Evolutionary conservation across 352 stramenopile genomes (phyloP), one percentile per base, ranked within the genome.

Genomic region (Phytophthora chlamydospora): DNA sequence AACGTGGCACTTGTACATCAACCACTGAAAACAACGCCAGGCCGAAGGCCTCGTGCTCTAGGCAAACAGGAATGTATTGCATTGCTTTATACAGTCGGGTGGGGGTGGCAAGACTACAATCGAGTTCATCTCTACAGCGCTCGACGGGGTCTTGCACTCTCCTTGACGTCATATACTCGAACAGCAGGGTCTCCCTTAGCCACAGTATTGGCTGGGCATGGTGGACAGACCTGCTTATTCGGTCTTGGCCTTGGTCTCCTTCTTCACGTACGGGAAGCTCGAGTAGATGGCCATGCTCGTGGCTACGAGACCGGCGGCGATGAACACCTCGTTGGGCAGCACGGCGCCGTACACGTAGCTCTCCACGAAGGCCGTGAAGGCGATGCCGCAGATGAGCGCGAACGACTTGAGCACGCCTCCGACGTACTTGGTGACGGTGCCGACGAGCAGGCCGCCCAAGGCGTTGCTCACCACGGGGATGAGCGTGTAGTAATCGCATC

Each of bases 391-490:
- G 44, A 97, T 91, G 34, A 97, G 67, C 11, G 88, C 83, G 46
- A 96, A 97, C 4, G 85, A 93, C 66, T 97, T 97, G 58, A 93
- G 70, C 43, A 97, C 88, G n/a, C 88, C 90, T n/a, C 90, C 90
- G 6, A 93, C 81, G 52, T 96, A 74, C 60, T 96, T 97, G 12
- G 89, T 97, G 36, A 96, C 88, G 19, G 88, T 83, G 33, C 90
- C 89, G 9, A 97, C 90, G 24, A 97, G 70, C 39, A 97, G 58
- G 0, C 90, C 90, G 16, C 90, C 90, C 27, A 89, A 40, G 1
- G 89, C 89, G 54, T 94, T 94, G 46, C 73, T 85, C 24, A 95
- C 52, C 3, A 96, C 81, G 0, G 90, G 90, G 29, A 97, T 80
- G 34, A 92, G 70, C 19, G 87, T 96, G 57, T 68, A 83, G 24